phyloP scores from a whole-genome alignment of 345 rosid genomes.

The Crucihimalaya himalaica region DNA sequence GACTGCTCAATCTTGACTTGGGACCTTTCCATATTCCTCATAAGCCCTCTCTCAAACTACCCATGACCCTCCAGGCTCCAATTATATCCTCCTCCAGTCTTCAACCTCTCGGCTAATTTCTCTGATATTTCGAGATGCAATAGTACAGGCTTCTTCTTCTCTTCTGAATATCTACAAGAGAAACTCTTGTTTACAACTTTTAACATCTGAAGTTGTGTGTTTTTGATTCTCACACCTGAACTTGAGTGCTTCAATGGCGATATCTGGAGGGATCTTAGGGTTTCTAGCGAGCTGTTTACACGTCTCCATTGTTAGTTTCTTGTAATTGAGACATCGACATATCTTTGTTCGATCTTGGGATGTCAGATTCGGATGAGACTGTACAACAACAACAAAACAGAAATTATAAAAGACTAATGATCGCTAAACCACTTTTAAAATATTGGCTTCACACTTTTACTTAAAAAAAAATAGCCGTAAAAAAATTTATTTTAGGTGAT shows the following conservation, averaged over 20 bases:
- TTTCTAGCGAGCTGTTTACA: constrained; percentile 77
- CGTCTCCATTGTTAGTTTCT: constrained; percentile 62
- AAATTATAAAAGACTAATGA: background rate
- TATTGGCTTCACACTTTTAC: too few species aligned
- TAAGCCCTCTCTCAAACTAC: constrained; percentile 37
- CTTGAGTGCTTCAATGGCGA: constrained; percentile 65
- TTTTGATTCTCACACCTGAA: constrained; percentile 43
- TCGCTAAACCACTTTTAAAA: too few species aligned
- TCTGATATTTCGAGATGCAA: constrained; percentile 34
- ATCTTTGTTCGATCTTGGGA: constrained; percentile 57
- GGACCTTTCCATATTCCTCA: constrained; percentile 2
- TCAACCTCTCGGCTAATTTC: constrained; percentile 9
- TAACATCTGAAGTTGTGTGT: constrained; percentile 11
- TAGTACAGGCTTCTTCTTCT: constrained; percentile 23
- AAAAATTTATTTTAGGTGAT: too few species aligned
- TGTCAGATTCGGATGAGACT: constrained; percentile 70
- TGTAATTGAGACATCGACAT: constrained; percentile 65
- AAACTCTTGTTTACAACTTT: constrained; percentile 31
- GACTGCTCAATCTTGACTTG: background rate
- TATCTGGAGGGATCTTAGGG: constrained; percentile 71
- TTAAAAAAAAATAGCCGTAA: too few species aligned
- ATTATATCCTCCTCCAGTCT: constrained; percentile 17
- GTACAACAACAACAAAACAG: constrained; percentile 30
- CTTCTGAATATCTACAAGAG: constrained; percentile 31
- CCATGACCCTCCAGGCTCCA: constrained; percentile 24